Evolutionary conservation across 129 eudicot genomes (phyloP).

Genomic region (Helianthus annuus): HanXRQr2.0-SUNRISE NC_035446.2:170069939-170070438

Average conservation of each 20-base stretch:
- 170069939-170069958: slow-evolving; percentile 84
- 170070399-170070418: no score
- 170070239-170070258: no score
- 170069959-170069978: not conserved
- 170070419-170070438: no score
- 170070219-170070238: slow-evolving; percentile 69
- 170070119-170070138: slow-evolving; percentile 80
- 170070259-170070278: not conserved
- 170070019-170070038: slow-evolving; percentile 55
- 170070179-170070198: slow-evolving; percentile 78
- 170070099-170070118: slow-evolving; percentile 78
- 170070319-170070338: slow-evolving; percentile 99
- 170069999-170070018: not conserved
- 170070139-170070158: slow-evolving; percentile 75
- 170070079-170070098: slow-evolving; percentile 58
- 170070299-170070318: slow-evolving; percentile 99
- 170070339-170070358: slow-evolving; percentile 99
- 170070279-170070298: not conserved
- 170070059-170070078: slow-evolving; percentile 53
- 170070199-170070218: slow-evolving; percentile 64
- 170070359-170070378: slow-evolving; percentile 99
- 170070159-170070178: slow-evolving; percentile 71
- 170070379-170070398: not conserved
- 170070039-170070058: slow-evolving; percentile 72
- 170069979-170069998: not conserved